Evolutionary conservation across 257 asterid species (phyloP).

Genomic region (Solanum stenotomum): DNA sequence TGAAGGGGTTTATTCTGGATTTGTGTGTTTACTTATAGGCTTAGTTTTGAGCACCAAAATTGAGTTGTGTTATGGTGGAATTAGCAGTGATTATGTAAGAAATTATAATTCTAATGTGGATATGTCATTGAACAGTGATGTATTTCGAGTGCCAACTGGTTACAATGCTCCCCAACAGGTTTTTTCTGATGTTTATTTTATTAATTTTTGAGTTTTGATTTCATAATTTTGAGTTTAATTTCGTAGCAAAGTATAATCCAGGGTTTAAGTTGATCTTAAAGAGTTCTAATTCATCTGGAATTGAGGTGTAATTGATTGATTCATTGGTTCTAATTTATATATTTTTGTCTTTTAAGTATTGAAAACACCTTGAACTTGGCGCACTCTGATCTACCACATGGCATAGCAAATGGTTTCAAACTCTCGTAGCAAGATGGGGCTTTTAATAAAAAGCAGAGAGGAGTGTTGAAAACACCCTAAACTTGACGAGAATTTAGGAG

Average conservation of each 20-base stretch:
- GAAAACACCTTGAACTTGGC: background rate
- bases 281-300: background rate
- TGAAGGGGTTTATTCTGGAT: background rate
- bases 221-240: background rate
- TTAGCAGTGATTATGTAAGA: constrained; percentile 30
- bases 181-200: background rate
- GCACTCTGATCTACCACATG: background rate
- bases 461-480: background rate
- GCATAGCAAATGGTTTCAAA: background rate
- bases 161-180: constrained; percentile 66
- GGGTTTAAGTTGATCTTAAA: background rate
- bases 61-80: constrained; percentile 28
- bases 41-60: background rate
- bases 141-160: constrained; percentile 44
- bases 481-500: background rate
- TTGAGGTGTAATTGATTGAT: background rate
- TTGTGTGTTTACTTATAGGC: background rate
- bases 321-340: background rate
- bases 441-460: no score
- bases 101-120: constrained; percentile 22
- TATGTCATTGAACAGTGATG: constrained; percentile 63
- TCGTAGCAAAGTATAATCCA: background rate
- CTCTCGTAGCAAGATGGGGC: accelerated
- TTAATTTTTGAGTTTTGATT: background rate
- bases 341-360: no score